These are phyloP conservation scores for Blastobotrys americana DNA, from an alignment of 805 yeast species.

Conservation along the genomic window DNA sequence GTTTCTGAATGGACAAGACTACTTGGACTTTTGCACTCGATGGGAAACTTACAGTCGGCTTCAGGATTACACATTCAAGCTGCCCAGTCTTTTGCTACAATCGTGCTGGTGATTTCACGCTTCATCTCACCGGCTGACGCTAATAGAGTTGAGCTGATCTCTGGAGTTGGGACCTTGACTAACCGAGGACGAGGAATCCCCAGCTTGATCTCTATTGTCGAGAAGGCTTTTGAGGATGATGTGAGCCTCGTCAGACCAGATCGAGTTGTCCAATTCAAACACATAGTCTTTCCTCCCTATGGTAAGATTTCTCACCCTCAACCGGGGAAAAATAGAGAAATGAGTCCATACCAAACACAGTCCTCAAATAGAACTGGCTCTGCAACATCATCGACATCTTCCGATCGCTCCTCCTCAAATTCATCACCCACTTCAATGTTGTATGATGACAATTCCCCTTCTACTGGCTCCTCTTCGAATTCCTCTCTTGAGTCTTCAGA, in stretches of 20 bases:
- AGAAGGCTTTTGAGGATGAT: not conserved
- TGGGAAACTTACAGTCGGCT: constrained; percentile 23
- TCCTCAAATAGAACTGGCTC: not conserved
- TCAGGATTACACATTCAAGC: constrained; percentile 17
- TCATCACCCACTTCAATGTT: not conserved
- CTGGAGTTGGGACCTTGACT: not conserved
- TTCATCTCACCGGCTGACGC: not conserved
- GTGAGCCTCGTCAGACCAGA: not conserved
- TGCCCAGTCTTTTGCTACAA: constrained; percentile 20
- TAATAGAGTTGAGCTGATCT: not conserved
- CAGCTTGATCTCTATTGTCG: not conserved
- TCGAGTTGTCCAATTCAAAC: not conserved
- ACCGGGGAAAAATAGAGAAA: not conserved
- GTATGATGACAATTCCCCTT: not conserved
- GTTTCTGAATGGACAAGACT: constrained; percentile 1
- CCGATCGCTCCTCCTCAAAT: not conserved
- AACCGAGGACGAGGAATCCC: not conserved
- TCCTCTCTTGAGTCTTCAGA: not conserved
- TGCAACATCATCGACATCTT: not conserved
- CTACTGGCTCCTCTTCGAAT: not conserved
- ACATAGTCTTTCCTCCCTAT: not conserved
- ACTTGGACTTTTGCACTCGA: constrained; percentile 13
- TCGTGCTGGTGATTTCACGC: constrained; percentile 5
- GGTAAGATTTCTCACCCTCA: not conserved
- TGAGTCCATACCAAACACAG: not conserved